Evolutionary conservation across 345 rosid species (phyloP), one percentile per base, ranked within the genome.

Genomic region (Arabidopsis arenosa): DNA sequence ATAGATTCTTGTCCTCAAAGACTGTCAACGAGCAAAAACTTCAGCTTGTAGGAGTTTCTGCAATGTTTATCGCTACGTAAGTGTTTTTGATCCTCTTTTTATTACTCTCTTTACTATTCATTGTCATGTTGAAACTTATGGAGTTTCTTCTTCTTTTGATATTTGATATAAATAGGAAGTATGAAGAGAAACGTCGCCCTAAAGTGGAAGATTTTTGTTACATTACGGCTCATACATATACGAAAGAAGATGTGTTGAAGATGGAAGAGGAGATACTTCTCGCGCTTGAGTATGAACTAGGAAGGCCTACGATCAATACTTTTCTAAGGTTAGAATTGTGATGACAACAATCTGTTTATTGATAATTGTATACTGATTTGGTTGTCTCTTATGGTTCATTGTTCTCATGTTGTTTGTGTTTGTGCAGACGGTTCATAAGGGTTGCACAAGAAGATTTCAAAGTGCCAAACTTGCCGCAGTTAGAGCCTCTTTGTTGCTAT

Each of bases 61-160:
- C 93, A 0, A 88, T 89, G 97, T 88, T 89, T 51, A 86, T 91
- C 66, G 93, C 97, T 57, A 85, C 90, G 92, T 89, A 87, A 87
- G 96, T 12, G 5, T 39, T 47, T 12, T 7, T 4, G 3, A 23
- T 63, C 13, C 37, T 17, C 21, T 40, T 23, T 9, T 32, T 15
- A 0, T 60, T 32, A 2, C 10, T 30, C 7, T 47, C 17, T 21
- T 47, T 23, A 9, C 2, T 35, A 5, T 5, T 35, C 18, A 28
- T 14, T 37, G 33, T 51, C 2, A 18, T 14, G 13, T 64, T 47
- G 63, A 18, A 39, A 48, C 35, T 75, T 62, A 44, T 65, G n/a
- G 10, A 3, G 13, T 14, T 35, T 7, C 4, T 48, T 48, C 15
- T 57, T 56, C 9, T 40, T 5, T 63, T 60, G 56, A 45, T 6